Conservation (phyloP, 768 basidiomycete genomes). For the Mycena amicta region DNA sequence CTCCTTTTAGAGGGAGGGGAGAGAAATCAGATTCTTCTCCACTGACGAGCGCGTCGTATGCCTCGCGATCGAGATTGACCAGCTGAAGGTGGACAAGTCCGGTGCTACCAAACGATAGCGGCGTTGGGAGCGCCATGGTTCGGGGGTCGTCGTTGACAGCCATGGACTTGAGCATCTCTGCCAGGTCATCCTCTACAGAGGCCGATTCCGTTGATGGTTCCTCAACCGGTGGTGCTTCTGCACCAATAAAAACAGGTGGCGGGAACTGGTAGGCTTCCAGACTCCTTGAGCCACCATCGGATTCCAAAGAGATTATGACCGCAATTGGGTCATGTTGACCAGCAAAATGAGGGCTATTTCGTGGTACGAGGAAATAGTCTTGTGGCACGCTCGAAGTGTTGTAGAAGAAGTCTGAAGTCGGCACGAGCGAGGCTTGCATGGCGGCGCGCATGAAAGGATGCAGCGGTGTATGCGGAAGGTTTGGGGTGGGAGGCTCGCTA, state of each 20-base stretch:
- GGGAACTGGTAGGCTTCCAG: slow-evolving; percentile 74
- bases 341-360: slow-evolving; percentile 67
- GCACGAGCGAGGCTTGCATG: slow-evolving; percentile 60
- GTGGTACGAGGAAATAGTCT: slow-evolving; percentile 80
- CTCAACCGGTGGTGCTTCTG: slow-evolving; percentile 5
- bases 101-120: slow-evolving; percentile 38
- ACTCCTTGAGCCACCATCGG: slow-evolving; percentile 47
- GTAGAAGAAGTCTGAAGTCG: slow-evolving; percentile 58
- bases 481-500: slow-evolving; percentile 42
- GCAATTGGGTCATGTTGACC: slow-evolving; percentile 69
- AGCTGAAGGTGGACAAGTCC: slow-evolving; percentile 48
- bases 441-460: slow-evolving; percentile 58
- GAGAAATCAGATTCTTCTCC: slow-evolving; percentile 24
- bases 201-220: slow-evolving; percentile 18
- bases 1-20: slow-evolving; percentile 48
- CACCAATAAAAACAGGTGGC: slow-evolving; percentile 47
- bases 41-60: slow-evolving; percentile 44
- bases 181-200: slow-evolving; percentile 41
- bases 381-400: slow-evolving; percentile 61
- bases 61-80: slow-evolving; percentile 47
- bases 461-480: slow-evolving; percentile 38
- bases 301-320: slow-evolving; percentile 63
- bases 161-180: slow-evolving; percentile 43
- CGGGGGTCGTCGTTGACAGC: slow-evolving; percentile 41
- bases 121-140: slow-evolving; percentile 36